Evolutionary conservation across 2,329 filamentous ascomycete species (phyloP).

Genomic region (Trichoderma polysporum): DNA sequence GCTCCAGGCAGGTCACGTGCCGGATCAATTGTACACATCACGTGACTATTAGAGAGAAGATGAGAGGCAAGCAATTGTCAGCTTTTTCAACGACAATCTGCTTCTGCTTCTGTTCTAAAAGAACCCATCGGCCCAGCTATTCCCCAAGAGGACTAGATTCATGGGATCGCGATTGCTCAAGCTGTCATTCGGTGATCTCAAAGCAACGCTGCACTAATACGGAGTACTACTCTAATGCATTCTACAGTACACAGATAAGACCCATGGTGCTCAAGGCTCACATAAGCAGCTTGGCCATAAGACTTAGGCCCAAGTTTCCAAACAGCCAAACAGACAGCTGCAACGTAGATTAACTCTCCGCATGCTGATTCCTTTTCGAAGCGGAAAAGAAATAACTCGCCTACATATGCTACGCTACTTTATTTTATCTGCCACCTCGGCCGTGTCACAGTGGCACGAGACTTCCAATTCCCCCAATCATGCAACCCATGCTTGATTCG

Average conservation of each 20-base stretch:
- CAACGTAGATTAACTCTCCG: background rate
- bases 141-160: background rate
- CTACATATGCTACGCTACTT: background rate
- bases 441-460: background rate
- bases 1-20: conserved; percentile 37
- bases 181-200: too few relatives aligned
- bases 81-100: background rate
- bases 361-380: background rate
- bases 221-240: too few relatives aligned
- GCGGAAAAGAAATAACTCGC: background rate
- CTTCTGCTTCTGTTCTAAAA: background rate
- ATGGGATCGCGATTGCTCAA: background rate
- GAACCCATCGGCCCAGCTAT: background rate
- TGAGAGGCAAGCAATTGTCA: background rate
- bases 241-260: too few relatives aligned
- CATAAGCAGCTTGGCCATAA: background rate
- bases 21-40: background rate
- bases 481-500: background rate
- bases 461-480: too few relatives aligned
- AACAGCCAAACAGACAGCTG: background rate
- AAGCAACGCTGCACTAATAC: too few relatives aligned
- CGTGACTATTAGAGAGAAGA: background rate
- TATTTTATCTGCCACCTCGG: background rate
- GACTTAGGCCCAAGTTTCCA: too few relatives aligned
- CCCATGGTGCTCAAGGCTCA: background rate